A percentile compares a stretch with the other conserved stretches of the same genome.
Evolutionary conservation across 2,329 filamentous ascomycete species (phyloP).

Genomic region (Neonectria magnoliae): DNA sequence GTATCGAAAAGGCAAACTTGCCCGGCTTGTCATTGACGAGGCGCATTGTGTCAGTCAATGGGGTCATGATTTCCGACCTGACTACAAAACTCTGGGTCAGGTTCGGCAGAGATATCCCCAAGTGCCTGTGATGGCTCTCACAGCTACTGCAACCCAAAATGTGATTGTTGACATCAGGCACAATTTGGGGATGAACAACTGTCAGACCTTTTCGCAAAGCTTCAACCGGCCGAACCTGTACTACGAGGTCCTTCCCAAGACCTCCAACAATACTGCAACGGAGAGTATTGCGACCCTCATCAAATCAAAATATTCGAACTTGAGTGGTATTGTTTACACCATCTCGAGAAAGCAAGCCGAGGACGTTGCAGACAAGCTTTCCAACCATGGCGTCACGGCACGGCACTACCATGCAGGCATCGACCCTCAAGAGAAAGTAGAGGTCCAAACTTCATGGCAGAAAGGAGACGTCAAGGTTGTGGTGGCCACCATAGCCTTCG

Average conservation of each 20-base stretch:
- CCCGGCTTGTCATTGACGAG: constrained; percentile 95
- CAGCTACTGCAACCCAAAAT: constrained; percentile 92
- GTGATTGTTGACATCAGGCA: constrained; percentile 92
- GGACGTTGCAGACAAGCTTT: constrained; percentile 76
- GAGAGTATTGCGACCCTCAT: constrained; percentile 73
- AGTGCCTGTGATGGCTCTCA: constrained; percentile 93
- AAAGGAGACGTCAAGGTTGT: constrained; percentile 83
- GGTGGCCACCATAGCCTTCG: constrained; percentile 97
- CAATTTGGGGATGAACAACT: constrained; percentile 84
- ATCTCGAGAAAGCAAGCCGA: constrained; percentile 87
- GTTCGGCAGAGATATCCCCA: constrained; percentile 77
- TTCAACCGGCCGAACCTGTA: constrained; percentile 97
- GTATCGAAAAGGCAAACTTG: constrained; percentile 77
- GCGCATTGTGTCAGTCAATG: constrained; percentile 99
- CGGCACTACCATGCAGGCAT: constrained; percentile 89
- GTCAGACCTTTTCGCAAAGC: constrained; percentile 86
- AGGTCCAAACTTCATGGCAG: constrained; percentile 86
- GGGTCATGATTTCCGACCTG: constrained; percentile 97
- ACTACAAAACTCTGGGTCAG: constrained; percentile 88
- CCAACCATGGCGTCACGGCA: constrained; percentile 73
- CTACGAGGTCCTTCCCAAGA: constrained; percentile 84
- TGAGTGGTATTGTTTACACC: constrained; percentile 94
- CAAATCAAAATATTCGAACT: constrained; percentile 71
- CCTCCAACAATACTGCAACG: constrained; percentile 59
- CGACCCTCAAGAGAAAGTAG: constrained; percentile 71